Evolutionary conservation across 106 monocot species (phyloP).

Genomic region (Dioscorea zingiberensis): DNA sequence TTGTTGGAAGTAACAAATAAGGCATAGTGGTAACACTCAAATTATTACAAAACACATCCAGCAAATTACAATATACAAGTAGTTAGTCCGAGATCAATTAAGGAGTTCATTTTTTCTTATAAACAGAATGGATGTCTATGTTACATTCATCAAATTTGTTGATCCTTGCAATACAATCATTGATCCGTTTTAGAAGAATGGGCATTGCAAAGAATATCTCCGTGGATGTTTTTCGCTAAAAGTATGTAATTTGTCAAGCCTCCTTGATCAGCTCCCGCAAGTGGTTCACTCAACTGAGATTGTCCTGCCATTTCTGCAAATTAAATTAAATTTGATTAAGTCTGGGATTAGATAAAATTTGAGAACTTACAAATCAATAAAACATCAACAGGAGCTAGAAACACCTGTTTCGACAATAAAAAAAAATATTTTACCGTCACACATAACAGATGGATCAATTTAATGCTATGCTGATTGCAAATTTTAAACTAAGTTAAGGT

Average conservation of each 20-base stretch:
- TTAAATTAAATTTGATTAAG: not conserved
- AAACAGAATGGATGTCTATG: conserved; percentile 37
- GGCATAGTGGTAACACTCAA: too few species aligned
- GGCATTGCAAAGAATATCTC: conserved; percentile 41
- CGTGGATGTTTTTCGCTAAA: conserved; percentile 34
- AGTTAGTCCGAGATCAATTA: not conserved
- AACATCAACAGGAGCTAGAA: not conserved
- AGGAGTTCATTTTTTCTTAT: conserved; percentile 20
- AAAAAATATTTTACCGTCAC: not conserved
- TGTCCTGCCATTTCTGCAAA: conserved; percentile 6
- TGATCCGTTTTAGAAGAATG: conserved; percentile 46
- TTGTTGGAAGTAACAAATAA: too few species aligned
- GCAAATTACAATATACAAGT: not conserved
- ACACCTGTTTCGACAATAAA: not conserved
- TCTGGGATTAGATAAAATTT: not conserved
- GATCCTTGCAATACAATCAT: conserved; percentile 51
- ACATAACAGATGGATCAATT: not conserved
- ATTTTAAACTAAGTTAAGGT: too few species aligned
- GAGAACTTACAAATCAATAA: not conserved
- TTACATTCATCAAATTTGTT: conserved; percentile 27
- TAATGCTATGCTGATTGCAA: not conserved
- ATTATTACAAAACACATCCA: too few species aligned
- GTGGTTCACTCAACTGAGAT: not conserved
- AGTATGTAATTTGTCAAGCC: conserved; percentile 28
- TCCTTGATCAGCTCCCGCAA: conserved; percentile 27